These are phyloP conservation scores for Tetrapyrgos nigripes DNA, from an alignment of 1,284 basidiomycete species.

Conservation along the genomic window DNA sequence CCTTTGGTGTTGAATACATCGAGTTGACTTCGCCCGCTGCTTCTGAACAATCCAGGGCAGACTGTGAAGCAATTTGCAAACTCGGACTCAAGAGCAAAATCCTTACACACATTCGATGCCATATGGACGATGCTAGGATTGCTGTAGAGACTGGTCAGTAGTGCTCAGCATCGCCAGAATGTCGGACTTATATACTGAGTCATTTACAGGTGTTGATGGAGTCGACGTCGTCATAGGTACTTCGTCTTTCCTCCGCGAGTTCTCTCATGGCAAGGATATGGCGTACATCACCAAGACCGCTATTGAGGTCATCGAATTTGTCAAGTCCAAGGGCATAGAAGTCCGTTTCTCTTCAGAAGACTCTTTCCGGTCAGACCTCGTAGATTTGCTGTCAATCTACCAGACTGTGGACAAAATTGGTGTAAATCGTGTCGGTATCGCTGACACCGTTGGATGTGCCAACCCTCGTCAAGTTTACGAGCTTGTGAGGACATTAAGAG, in stretches of 20 bases:
- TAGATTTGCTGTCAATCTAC: constrained; percentile 98
- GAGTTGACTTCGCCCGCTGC: constrained; percentile 99
- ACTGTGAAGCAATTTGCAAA: constrained; percentile 99
- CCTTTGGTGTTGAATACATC: constrained; percentile 99
- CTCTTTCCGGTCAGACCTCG: constrained; percentile 99
- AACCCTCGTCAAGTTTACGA: constrained; percentile 99
- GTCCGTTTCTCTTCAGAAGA: constrained; percentile 99
- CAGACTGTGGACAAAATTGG: constrained; percentile 99
- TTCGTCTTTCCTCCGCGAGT: constrained; percentile 98
- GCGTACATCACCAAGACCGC: constrained; percentile 99
- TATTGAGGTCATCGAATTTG: constrained; percentile 98
- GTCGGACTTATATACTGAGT: neutral
- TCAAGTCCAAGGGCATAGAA: constrained; percentile 99
- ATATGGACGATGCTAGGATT: constrained; percentile 99
- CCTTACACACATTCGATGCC: constrained; percentile 98
- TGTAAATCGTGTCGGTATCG: constrained; percentile 98
- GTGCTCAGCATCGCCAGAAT: neutral
- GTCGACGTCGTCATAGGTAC: constrained; percentile 99
- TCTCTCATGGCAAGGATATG: constrained; percentile 99
- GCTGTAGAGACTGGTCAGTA: constrained; percentile 94
- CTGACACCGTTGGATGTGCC: constrained; percentile 98
- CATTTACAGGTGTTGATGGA: constrained; percentile 86
- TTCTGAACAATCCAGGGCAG: constrained; percentile 93
- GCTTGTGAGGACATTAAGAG: constrained; percentile 93
- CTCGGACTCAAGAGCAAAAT: constrained; percentile 98